Base-by-base conservation (phyloP, 176 grass and related monocot species). In the Bothriochloa decipiens region DNA sequence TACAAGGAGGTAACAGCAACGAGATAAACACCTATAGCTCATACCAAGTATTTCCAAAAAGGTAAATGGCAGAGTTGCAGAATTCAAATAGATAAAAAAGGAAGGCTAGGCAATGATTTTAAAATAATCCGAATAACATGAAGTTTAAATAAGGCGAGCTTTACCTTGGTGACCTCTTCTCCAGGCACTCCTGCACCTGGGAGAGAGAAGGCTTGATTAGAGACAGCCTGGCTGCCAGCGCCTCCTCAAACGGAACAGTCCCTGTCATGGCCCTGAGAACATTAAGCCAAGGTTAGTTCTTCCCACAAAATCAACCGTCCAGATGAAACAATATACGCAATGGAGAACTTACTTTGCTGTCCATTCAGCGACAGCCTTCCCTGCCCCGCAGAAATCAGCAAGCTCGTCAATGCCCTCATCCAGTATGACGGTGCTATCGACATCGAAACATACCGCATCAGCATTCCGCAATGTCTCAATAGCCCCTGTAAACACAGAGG, bases 371-470 rank as follows among this genome's bases (percentile, higher is more conserved):
- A 98, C 96, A 57, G 89, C 93, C 72, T 86, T 87, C 53, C 96
- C 91, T 39, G 91, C 91, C 9, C 91, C 93, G 8, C 89, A 95
- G 64, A 98, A 98, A 74, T 94, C 89, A 2, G 93, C 91, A 36
- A 95, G 93, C 77, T 95, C 96, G 71, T 98, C 91, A 2, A 95
- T 98, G 72, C 93, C 96, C 79, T 98, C 93, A 60, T 98, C 93
- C 58, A 95, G 40, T 81, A 93, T 92, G 50, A 95, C 87, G 3
- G 93, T 98, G 83, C 96, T 98, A 79, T 98, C 96, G 3, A 98
- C 96, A 87, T 98, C 89, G 13, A 95, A 98, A 81, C 96, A 98
- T 14, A 95, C 93, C 8, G 89, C 96, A 29, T 90, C 77, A 18
- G 87, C 93, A 75, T 33, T 84, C n/a, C 36, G 28, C 96, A 84